phyloP scores from a whole-genome alignment of 371 early-diverging fungal species.

The Saksenaea oblongispora region DNA sequence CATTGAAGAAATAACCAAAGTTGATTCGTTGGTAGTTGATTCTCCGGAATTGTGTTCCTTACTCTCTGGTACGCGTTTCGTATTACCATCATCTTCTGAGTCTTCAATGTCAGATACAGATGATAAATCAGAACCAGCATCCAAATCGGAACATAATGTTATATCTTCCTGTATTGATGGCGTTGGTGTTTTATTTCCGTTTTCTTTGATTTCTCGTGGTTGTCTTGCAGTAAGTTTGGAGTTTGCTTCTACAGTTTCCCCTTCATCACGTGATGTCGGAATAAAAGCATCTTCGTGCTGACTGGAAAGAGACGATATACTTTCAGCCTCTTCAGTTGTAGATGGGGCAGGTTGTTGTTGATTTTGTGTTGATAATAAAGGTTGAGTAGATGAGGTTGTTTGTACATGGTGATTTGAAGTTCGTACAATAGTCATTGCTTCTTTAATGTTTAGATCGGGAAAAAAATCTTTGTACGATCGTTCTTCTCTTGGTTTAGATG shows the following conservation, averaged over 20 bases:
- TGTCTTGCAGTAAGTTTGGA: not conserved
- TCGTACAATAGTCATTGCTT: conserved; percentile 50
- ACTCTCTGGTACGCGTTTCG: not conserved
- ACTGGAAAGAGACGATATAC: not conserved
- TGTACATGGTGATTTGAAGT: not conserved
- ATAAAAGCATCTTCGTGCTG: not conserved
- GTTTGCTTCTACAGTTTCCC: not conserved
- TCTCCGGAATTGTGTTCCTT: not conserved
- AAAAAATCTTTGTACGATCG: conserved; percentile 77
- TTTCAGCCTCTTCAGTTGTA: not conserved
- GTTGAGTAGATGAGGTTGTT: not conserved
- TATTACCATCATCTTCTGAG: not conserved
- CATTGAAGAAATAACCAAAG: not conserved
- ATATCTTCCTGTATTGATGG: not conserved
- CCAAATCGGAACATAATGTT: not conserved
- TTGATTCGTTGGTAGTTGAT: not conserved
- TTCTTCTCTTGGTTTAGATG: conserved; percentile 76
- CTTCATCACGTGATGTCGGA: not conserved
- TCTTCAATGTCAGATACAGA: not conserved
- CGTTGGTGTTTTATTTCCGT: not conserved
- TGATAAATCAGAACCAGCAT: not conserved
- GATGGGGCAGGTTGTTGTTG: not conserved
- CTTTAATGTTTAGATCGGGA: conserved; percentile 72
- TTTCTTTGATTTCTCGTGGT: not conserved
- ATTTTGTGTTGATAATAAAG: not conserved